Conservation (phyloP, 2,329 filamentous ascomycete genomes). For the Anthostomella pinea region DNA sequence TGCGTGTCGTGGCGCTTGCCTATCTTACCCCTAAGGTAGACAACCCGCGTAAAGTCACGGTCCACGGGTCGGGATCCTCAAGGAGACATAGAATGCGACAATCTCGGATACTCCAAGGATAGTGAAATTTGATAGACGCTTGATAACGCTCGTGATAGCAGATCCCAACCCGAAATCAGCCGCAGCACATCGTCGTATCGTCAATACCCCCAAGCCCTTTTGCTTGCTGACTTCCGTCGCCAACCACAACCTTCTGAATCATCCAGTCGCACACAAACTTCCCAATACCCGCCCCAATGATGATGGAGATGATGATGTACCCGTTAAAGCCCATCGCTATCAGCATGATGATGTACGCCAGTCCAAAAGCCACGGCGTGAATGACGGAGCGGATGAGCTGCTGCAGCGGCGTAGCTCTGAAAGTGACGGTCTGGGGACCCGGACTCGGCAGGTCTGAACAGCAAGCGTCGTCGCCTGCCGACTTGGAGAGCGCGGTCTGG, state of each 20-base stretch:
- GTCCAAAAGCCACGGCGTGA: slow-evolving; percentile 38
- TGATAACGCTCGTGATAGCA: too few species aligned
- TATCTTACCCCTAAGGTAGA: too few species aligned
- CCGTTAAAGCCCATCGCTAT: slow-evolving; percentile 47
- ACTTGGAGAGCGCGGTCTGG: slow-evolving; percentile 19
- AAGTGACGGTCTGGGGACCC: slow-evolving; percentile 28
- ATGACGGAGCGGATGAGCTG: slow-evolving; percentile 39
- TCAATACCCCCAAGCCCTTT: slow-evolving; percentile 3
- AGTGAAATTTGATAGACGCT: too few species aligned
- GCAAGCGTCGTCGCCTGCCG: slow-evolving; percentile 11
- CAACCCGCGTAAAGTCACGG: too few species aligned
- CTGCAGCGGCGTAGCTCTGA: slow-evolving; percentile 39
- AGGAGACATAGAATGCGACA: too few species aligned
- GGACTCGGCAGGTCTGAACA: slow-evolving; percentile 12
- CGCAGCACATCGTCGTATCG: slow-evolving; percentile 17
- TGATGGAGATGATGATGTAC: slow-evolving; percentile 42
- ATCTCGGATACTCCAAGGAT: too few species aligned
- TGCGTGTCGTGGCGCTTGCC: too few species aligned
- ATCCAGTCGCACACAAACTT: slow-evolving; percentile 56
- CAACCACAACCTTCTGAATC: slow-evolving; percentile 39
- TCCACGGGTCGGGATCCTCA: too few species aligned
- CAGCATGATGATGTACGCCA: slow-evolving; percentile 45
- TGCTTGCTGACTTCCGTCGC: slow-evolving; percentile 7
- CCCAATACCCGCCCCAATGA: slow-evolving; percentile 48
- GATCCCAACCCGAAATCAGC: too few species aligned